Evolutionary conservation across 2,329 filamentous ascomycete species (phyloP), one percentile per base, ranked within the genome.

Genomic region (Cladosporium austrohemisphaericum): DNA sequence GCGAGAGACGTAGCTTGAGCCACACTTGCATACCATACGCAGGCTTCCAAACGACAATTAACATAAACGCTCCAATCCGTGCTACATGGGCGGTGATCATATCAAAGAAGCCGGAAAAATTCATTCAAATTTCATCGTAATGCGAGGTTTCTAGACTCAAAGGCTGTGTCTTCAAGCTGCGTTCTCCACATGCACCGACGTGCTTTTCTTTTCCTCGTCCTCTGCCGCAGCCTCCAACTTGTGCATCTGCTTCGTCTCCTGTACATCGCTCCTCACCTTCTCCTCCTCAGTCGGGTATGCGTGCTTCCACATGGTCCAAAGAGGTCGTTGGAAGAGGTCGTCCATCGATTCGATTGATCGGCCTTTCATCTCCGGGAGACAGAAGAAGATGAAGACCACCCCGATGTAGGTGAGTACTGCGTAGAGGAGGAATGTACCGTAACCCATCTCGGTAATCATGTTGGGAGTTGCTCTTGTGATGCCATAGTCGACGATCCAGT

Each of bases 401-500:
- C 53, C 53, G 6, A 22, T 38, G 31, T 57, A 56, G 13, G 55
- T 57, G 38, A 54, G 41, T 25, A 55, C 38, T 7, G 54, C 32
- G 31, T 57, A 54, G n/a, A 57, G 49, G 10, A 57, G 43, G 41
- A 55, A 57, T 2, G 53, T 55, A 1, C 51, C 53, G 19, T 45
- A 54, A 11, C 53, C 55, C 53, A 55, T 51, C 9, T 57, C 47
- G 18, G 53, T 55, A 18, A 56, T 40, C 54, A 56, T 57, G 25
- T 50, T 28, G 10, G 54, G 52, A 2, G 54, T 55, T 2, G 54
- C 54, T 32, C 51, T 49, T 4, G 52, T 56, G 44, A 55, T 52
- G 9, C 52, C 54, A 20, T 57, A 57, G 50, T 57, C 52, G 19
- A 57, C 55, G 25, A 57, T 57, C 55, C 55, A 57, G 40, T 57